Base-by-base conservation (phyloP, 768 basidiomycete genomes). In the Chlorophyllum brunneum region DNA sequence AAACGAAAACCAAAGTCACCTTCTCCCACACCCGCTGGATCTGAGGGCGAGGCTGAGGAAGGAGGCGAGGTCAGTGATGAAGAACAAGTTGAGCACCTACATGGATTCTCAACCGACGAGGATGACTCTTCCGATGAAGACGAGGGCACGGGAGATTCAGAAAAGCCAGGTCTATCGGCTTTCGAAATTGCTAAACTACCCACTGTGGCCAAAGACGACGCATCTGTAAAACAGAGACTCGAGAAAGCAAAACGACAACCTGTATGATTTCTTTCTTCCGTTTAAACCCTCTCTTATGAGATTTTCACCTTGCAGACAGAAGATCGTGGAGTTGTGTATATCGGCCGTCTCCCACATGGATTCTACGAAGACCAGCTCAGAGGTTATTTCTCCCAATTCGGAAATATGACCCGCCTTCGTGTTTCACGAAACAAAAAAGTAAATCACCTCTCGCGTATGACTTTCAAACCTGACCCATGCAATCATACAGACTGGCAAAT, bases 321-420 rank as follows among this genome's bases (percentile, higher is more conserved):
- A 57, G 83, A 92, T 59, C 80, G 80, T 36, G 97, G 97, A 22
- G 92, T 95, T 0, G 64, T 99, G 18, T 94, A 83, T 73, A 76
- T 99, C 48, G 86, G 94, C 13, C 85, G 94, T 54, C 79, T 99
- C 48, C 97, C 97, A 1, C 94, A 98, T 60, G 97, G 97, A 18
- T 98, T 99, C 71, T 95, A 92, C 69, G 97, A 99, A 69, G 92
- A 91, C 49, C 87, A 98, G 68, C 83, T 98, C 67, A 83, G 82
- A 57, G 84, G 82, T 2, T 98, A 98, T 71, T 97, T 99, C 64
- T 79, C 87, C 23, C 97, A 99, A 65, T 99, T 98, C 58, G 97
- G 97, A 4, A 80, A 84, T 37, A 83, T 99, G 22, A 86, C 90
- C 15, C 85, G 95, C 41, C 64, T 98, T 23, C 82, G 97, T 5